These are phyloP conservation scores for Conoideocrella luteorostrata DNA, from an alignment of 2,329 filamentous ascomycete genomes.

Conservation along the genomic window DNA sequence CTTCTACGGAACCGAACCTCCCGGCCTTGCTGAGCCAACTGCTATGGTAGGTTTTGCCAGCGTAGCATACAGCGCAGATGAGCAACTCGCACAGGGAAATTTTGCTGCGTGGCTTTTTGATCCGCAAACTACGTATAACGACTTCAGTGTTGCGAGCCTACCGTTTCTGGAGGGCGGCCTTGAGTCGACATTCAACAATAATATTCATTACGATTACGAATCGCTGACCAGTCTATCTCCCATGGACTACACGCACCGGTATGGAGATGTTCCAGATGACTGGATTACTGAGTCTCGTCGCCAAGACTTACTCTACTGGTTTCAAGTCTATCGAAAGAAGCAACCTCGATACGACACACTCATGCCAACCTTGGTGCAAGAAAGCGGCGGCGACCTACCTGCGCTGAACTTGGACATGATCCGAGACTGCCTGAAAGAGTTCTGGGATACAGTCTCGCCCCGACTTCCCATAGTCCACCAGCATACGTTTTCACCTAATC, in stretches of 20 bases:
- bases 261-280: constrained; percentile 35
- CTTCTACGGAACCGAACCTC: too few relatives aligned
- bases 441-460: constrained; percentile 80
- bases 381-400: constrained; percentile 36
- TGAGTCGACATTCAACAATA: constrained; percentile 47
- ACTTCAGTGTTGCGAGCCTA: constrained; percentile 35
- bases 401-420: constrained; percentile 70
- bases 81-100: too few relatives aligned
- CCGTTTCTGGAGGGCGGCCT: constrained; percentile 44
- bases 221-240: constrained; percentile 42
- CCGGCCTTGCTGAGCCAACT: too few relatives aligned
- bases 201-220: constrained; percentile 47
- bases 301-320: constrained; percentile 37
- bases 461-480: constrained; percentile 84
- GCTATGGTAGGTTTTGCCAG: too few relatives aligned
- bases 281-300: constrained; percentile 38
- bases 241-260: constrained; percentile 34
- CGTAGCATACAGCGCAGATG: too few relatives aligned
- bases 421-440: constrained; percentile 77
- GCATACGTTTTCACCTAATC: constrained; percentile 75
- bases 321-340: constrained; percentile 37
- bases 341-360: constrained; percentile 32
- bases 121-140: constrained; percentile 32
- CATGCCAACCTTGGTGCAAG: constrained; percentile 29
- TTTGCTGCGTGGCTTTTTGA: constrained; percentile 49